Evolutionary conservation across 352 stramenopile genomes (phyloP).

Genomic region (Phytophthora aleatoria): DNA sequence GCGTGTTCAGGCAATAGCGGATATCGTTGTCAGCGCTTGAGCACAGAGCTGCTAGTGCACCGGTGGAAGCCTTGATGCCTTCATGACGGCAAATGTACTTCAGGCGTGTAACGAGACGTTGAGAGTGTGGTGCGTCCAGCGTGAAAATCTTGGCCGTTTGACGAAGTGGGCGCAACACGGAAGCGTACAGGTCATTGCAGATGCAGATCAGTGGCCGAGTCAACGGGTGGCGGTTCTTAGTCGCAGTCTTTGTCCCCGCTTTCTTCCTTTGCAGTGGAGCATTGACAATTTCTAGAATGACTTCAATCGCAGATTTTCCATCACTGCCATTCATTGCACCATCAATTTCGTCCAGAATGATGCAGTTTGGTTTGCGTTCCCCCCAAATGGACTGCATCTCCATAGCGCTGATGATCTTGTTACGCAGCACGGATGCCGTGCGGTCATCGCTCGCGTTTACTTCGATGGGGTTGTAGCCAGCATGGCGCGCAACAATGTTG

Average conservation of each 20-base stretch:
- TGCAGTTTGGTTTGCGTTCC: slow-evolving; percentile 93
- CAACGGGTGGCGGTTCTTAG: slow-evolving; percentile 71
- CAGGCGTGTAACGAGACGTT: slow-evolving; percentile 91
- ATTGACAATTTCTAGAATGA: slow-evolving; percentile 93
- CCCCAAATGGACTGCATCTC: slow-evolving; percentile 91
- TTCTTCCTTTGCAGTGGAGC: slow-evolving; percentile 76
- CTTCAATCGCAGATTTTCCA: slow-evolving; percentile 85
- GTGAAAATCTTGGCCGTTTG: slow-evolving; percentile 94
- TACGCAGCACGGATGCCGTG: slow-evolving; percentile 89
- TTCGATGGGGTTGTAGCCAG: slow-evolving; percentile 97
- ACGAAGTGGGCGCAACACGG: slow-evolving; percentile 93
- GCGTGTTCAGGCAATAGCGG: slow-evolving; percentile 94
- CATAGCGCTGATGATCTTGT: slow-evolving; percentile 92
- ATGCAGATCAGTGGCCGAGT: slow-evolving; percentile 97
- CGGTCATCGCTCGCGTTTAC: slow-evolving; percentile 98
- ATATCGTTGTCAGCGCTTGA: slow-evolving; percentile 90
- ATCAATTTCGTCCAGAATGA: slow-evolving; percentile 99
- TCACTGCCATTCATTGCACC: slow-evolving; percentile 92
- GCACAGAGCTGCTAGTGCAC: slow-evolving; percentile 63
- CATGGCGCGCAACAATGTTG: slow-evolving; percentile 95
- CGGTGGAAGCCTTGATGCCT: slow-evolving; percentile 77
- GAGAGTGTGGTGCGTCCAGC: slow-evolving; percentile 82
- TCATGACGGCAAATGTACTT: slow-evolving; percentile 93
- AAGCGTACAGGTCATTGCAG: slow-evolving; percentile 98
- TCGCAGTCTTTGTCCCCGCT: slow-evolving; percentile 31